Percentiles rank a stretch among this genome's conserved stretches.
phyloP scores from a whole-genome alignment of 805 yeast genomes.

The Myxozyma nipponensis region DNA sequence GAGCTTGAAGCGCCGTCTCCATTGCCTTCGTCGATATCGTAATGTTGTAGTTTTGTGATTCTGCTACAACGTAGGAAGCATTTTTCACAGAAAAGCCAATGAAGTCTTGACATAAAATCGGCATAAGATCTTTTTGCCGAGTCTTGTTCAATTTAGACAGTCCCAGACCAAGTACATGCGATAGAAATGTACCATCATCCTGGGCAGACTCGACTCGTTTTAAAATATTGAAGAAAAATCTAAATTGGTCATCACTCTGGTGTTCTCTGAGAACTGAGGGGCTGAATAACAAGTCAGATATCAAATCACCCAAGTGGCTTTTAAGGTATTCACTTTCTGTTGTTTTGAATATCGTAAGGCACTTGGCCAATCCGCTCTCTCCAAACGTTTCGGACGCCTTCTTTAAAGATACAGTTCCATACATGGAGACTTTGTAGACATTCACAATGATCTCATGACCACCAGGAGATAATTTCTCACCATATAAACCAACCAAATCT shows the following conservation, averaged over 20 bases:
- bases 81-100: conserved; percentile 5
- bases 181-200: conserved; percentile 7
- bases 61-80: conserved; percentile 7
- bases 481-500: neutral
- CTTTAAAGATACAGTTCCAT: conserved; percentile 17
- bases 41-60: conserved; percentile 3
- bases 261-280: conserved; percentile 17
- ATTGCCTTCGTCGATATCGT: conserved; percentile 10
- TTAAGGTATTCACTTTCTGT: conserved; percentile 30
- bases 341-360: neutral
- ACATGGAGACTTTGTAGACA: conserved; percentile 14
- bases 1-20: conserved; percentile 1
- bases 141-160: conserved; percentile 18
- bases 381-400: conserved; percentile 16
- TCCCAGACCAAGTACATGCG: conserved; percentile 14
- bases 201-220: neutral
- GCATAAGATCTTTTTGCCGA: conserved; percentile 14
- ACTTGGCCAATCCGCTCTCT: neutral
- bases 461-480: neutral
- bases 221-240: conserved; percentile 9
- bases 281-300: conserved; percentile 30
- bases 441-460: conserved; percentile 3
- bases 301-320: conserved; percentile 33
- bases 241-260: conserved; percentile 1
- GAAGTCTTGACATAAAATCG: conserved; percentile 9